These are phyloP conservation scores for Boehmeria nivea DNA, from an alignment of 306 rosid genomes.

Conservation along the genomic window DNA sequence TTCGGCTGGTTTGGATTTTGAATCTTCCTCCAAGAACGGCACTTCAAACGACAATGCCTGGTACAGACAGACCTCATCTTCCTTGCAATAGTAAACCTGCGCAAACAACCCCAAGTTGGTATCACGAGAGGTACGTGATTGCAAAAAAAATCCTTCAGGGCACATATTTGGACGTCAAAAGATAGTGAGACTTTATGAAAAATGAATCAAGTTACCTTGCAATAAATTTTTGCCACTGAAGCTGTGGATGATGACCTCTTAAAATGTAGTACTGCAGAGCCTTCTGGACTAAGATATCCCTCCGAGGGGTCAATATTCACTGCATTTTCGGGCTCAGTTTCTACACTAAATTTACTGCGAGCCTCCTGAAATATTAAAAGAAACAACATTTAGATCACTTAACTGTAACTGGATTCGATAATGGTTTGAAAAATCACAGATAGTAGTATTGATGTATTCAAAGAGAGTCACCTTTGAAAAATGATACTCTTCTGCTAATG, in stretches of 20 bases:
- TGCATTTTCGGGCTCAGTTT: conserved; percentile 72
- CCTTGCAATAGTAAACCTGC: conserved; percentile 91
- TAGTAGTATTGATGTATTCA: background rate
- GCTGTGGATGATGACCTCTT: conserved; percentile 56
- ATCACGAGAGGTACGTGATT: background rate
- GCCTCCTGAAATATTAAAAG: conserved; percentile 64
- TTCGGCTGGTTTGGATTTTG: conserved; percentile 41
- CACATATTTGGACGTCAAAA: too few relatives aligned
- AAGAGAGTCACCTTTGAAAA: conserved; percentile 65
- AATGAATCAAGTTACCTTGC: conserved; percentile 70
- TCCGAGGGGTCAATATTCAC: conserved; percentile 64
- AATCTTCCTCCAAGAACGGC: conserved; percentile 52
- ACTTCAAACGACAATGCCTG: conserved; percentile 67
- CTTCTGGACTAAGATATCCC: conserved; percentile 76
- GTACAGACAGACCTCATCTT: conserved; percentile 86
- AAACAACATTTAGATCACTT: background rate
- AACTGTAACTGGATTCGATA: conserved; percentile 1
- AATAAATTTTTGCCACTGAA: conserved; percentile 66
- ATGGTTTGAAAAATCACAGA: conserved; percentile 4
- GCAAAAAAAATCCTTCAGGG: too few relatives aligned
- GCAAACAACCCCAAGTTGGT: conserved; percentile 18
- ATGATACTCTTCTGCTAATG: conserved; percentile 74
- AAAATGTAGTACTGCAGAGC: conserved; percentile 71
- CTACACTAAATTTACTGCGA: conserved; percentile 71
- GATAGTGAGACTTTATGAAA: background rate